These are phyloP conservation scores for Picochlorum sp. DNA, from an alignment of 139 green algal genomes.

Conservation along the genomic window DNA sequence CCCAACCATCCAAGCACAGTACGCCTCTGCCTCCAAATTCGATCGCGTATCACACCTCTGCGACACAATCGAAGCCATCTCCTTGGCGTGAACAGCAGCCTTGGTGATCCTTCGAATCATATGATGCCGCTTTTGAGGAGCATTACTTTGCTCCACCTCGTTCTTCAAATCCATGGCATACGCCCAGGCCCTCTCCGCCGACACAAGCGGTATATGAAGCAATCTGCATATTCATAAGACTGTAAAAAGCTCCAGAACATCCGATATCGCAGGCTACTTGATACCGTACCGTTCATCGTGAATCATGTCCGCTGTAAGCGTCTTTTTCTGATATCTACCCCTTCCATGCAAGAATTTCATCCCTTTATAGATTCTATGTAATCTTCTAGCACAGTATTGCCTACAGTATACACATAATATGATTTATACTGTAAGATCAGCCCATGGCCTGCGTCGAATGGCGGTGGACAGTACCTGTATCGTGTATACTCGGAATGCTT, in stretches of 20 bases:
- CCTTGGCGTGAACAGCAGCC: slow-evolving; percentile 44
- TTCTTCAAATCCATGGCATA: slow-evolving; percentile 87
- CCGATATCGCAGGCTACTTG: not conserved
- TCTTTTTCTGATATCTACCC: slow-evolving; percentile 72
- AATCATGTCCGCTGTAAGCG: slow-evolving; percentile 51
- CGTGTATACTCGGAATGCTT: slow-evolving; percentile 32
- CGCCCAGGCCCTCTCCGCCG: slow-evolving; percentile 77
- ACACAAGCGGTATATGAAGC: slow-evolving; percentile 75
- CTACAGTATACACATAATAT: slow-evolving; percentile 33
- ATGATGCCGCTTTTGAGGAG: slow-evolving; percentile 52
- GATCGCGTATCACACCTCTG: slow-evolving; percentile 44
- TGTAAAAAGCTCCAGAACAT: not conserved
- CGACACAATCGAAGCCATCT: slow-evolving; percentile 44
- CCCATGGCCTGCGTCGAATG: no score
- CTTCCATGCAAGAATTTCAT: slow-evolving; percentile 80
- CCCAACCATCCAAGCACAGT: slow-evolving; percentile 63
- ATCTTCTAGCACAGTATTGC: slow-evolving; percentile 68
- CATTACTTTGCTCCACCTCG: slow-evolving; percentile 36
- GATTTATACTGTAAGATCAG: no score
- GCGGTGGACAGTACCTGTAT: slow-evolving; percentile 20
- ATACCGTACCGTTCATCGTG: slow-evolving; percentile 53
- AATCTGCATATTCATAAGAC: slow-evolving; percentile 44
- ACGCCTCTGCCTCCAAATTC: slow-evolving; percentile 79
- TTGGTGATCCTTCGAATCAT: slow-evolving; percentile 62
- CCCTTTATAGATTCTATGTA: slow-evolving; percentile 69